phyloP scores from a whole-genome alignment of 1,284 basidiomycete genomes.

The Melampsora abietis-canadensis region DNA sequence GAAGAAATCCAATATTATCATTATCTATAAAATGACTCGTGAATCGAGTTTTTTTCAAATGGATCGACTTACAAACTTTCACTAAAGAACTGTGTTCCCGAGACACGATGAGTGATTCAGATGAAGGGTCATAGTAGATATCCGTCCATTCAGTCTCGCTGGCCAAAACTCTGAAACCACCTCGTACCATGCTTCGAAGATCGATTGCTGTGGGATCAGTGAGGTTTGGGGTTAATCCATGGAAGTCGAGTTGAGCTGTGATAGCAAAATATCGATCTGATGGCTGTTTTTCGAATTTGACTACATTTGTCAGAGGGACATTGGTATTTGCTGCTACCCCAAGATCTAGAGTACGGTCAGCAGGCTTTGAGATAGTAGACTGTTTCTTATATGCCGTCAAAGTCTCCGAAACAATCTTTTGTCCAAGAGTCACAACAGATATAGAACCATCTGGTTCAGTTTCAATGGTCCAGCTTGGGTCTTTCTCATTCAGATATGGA shows the following conservation, averaged over 20 bases:
- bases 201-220: neutral
- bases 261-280: conserved; percentile 37
- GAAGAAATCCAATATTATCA: too few species aligned
- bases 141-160: conserved; percentile 48
- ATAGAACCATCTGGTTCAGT: conserved; percentile 45
- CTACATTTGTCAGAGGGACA: conserved; percentile 35
- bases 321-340: conserved; percentile 41
- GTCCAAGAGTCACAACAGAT: conserved; percentile 47
- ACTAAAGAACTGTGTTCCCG: conserved; percentile 45
- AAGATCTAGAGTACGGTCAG: conserved; percentile 13
- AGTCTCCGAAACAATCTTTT: conserved; percentile 47
- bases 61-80: conserved; percentile 44
- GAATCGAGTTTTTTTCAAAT: too few species aligned
- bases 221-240: neutral
- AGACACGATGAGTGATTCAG: conserved; percentile 45
- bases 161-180: conserved; percentile 47
- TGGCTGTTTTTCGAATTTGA: conserved; percentile 42
- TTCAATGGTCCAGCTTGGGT: conserved; percentile 44
- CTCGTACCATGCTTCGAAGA: conserved; percentile 14
- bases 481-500: conserved; percentile 41
- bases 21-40: neutral
- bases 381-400: conserved; percentile 44
- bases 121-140: conserved; percentile 45
- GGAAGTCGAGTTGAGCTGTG: conserved; percentile 37
- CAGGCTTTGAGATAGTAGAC: conserved; percentile 42